phyloP scores from a whole-genome alignment of 257 asterid genomes.

The Jasminum sambac region DNA sequence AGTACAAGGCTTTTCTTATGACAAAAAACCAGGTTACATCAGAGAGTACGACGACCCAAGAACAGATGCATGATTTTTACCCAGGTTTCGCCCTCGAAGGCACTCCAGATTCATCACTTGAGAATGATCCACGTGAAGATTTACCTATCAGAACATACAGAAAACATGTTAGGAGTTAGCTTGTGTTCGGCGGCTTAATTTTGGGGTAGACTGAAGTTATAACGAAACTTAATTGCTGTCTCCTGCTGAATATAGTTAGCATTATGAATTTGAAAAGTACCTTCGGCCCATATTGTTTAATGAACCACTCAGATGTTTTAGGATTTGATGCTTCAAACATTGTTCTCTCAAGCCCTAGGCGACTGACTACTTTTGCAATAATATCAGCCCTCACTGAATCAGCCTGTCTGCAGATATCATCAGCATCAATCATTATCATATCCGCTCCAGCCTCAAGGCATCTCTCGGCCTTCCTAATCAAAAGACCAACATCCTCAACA shows the following conservation, averaged over 20 bases:
- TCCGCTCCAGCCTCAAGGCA: slow-evolving; percentile 99
- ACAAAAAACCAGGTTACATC: slow-evolving; percentile 28
- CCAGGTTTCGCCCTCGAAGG: slow-evolving; percentile 81
- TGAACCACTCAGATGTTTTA: slow-evolving; percentile 83
- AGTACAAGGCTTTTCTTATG: neutral
- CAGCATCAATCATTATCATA: slow-evolving; percentile 94
- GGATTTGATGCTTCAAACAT: slow-evolving; percentile 94
- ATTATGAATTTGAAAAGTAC: slow-evolving; percentile 32
- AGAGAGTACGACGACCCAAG: slow-evolving; percentile 70
- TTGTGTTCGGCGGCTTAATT: too few species aligned
- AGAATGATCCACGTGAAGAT: slow-evolving; percentile 87
- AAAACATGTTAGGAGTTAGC: slow-evolving; percentile 7
- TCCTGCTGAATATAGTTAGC: neutral
- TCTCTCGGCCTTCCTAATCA: slow-evolving; percentile 91
- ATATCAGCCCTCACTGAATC: slow-evolving; percentile 75
- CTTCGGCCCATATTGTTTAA: slow-evolving; percentile 84
- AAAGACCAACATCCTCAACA: slow-evolving; percentile 83
- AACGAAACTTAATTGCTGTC: neutral
- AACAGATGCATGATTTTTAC: slow-evolving; percentile 70
- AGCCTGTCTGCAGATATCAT: slow-evolving; percentile 65
- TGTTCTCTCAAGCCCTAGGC: slow-evolving; percentile 85
- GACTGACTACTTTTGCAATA: slow-evolving; percentile 75
- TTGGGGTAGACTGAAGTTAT: too few species aligned
- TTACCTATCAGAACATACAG: slow-evolving; percentile 52
- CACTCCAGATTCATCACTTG: slow-evolving; percentile 94